Base-by-base conservation (phyloP, 306 rosid species). In the Cucumis cinereus region DNA sequence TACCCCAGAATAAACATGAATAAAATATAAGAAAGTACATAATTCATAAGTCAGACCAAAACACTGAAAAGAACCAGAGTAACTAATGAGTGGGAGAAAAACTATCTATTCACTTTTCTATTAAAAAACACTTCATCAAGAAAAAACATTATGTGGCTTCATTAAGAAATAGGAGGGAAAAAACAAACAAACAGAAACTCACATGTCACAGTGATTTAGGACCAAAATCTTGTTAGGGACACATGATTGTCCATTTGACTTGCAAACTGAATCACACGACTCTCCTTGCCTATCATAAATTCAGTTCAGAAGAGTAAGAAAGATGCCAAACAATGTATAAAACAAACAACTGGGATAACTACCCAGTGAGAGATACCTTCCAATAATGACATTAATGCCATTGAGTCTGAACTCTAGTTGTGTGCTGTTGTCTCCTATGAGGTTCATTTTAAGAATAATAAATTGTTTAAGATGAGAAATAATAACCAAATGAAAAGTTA, bases 191-290 rank as follows among this genome's bases (percentile, higher is more conserved):
- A 57, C 24, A 49, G 63, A 12, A 63, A 50, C 23, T 90, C 87
- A 93, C 98, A 90, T 69, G 79, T 91, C 91, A 81, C 98, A 93
- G 77, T 88, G 86, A 82, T 93, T 93, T 72, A 93, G 96, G 79
- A 90, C 93, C 74, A 72, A 67, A 57, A 93, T 88, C 87, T 90
- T 93, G 82, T 91, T 91, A 24, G 93, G 88, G 79, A 93, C 97
- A 67, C 98, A 93, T 8, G 91, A 90, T 79, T 90, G 90, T 60
- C 94, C 98, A 81, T 87, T 91, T 60, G 80, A 85, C 84, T 87
- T 91, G 94, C 98, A 93, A 85, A 85, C 94, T 54, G 90, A 84
- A 82, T 88, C 85, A 30, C 97, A 93, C 35, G 98, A 87, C 84
- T 93, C 90, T 52, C 94, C 97, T 88, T 81, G 97, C 81, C 98